Percentiles rank a stretch among this genome's conserved stretches.
These are phyloP conservation scores for Peniophora sp. DNA, from an alignment of 1,284 basidiomycete genomes.

Conservation along the genomic window DNA sequence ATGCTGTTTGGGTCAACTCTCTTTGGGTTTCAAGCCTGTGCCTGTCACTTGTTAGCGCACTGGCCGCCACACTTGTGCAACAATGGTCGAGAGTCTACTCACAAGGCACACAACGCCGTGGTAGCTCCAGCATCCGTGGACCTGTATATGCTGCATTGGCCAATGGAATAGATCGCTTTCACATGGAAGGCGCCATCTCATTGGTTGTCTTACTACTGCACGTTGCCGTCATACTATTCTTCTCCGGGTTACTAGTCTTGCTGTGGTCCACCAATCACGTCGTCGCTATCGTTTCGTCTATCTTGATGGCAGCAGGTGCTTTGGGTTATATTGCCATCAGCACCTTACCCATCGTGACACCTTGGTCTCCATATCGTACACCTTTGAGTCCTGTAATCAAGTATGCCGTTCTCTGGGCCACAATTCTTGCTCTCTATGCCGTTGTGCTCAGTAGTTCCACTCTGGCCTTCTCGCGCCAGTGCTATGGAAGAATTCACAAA, in stretches of 20 bases:
- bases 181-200: not conserved
- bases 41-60: not conserved
- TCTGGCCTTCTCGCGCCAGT: too few species aligned
- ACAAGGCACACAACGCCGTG: constrained; percentile 22
- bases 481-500: too few species aligned
- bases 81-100: constrained; percentile 3
- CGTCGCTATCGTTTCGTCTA: not conserved
- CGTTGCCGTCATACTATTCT: not conserved
- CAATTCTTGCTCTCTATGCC: too few species aligned
- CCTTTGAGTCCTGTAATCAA: too few species aligned
- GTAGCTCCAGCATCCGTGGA: constrained; percentile 28
- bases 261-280: not conserved
- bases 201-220: not conserved
- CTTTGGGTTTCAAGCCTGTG: not conserved
- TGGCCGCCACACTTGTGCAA: not conserved
- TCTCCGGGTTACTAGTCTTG: not conserved
- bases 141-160: constrained; percentile 29
- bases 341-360: too few species aligned
- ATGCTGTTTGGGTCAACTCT: not conserved
- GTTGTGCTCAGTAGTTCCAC: too few species aligned
- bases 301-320: not conserved
- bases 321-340: not conserved
- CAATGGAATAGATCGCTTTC: constrained; percentile 20
- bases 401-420: too few species aligned
- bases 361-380: too few species aligned